Percentiles rank a stretch among this genome's conserved stretches.
Evolutionary conservation across 441 rosid genomes (phyloP).

Genomic region (Viola pubescens): DNA sequence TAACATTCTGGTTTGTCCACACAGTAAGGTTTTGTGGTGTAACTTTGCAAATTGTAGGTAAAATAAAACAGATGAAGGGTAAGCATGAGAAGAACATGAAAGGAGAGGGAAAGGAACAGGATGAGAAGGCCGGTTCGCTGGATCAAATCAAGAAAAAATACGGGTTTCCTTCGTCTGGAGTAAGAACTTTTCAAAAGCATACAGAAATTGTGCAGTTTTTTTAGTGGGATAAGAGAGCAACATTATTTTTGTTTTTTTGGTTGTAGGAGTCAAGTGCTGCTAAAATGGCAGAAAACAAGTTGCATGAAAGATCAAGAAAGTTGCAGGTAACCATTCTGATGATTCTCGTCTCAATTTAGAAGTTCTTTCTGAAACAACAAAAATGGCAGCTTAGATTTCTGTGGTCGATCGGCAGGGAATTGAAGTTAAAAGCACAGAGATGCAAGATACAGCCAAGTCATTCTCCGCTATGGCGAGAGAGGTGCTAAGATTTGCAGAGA

Average conservation of each 20-base stretch:
- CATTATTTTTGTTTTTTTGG: slow-evolving; percentile 1
- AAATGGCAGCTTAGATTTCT: no score
- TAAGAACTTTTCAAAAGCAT: slow-evolving; percentile 24
- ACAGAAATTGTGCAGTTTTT: no score
- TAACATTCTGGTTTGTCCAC: neutral
- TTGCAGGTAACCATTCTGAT: slow-evolving; percentile 47
- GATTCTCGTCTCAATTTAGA: neutral
- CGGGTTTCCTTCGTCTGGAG: slow-evolving; percentile 58
- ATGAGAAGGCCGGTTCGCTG: slow-evolving; percentile 41
- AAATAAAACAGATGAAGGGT: slow-evolving; percentile 51
- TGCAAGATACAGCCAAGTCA: slow-evolving; percentile 80
- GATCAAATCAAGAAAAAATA: slow-evolving; percentile 90
- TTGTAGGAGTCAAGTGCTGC: slow-evolving; percentile 69
- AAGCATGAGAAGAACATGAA: slow-evolving; percentile 52
- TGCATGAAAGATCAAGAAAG: slow-evolving; percentile 61
- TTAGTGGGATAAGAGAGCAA: neutral
- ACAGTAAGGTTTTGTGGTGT: neutral
- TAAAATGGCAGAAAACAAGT: slow-evolving; percentile 75
- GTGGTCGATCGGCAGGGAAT: slow-evolving; percentile 47
- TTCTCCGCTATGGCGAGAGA: slow-evolving; percentile 88
- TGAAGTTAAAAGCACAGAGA: slow-evolving; percentile 58
- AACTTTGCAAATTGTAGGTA: slow-evolving; percentile 33
- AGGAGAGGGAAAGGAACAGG: slow-evolving; percentile 40
- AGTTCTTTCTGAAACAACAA: neutral
- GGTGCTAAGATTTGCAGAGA: slow-evolving; percentile 51